These are phyloP conservation scores for Orychophragmus violaceus DNA, from an alignment of 345 rosid genomes.

Conservation along the genomic window DNA sequence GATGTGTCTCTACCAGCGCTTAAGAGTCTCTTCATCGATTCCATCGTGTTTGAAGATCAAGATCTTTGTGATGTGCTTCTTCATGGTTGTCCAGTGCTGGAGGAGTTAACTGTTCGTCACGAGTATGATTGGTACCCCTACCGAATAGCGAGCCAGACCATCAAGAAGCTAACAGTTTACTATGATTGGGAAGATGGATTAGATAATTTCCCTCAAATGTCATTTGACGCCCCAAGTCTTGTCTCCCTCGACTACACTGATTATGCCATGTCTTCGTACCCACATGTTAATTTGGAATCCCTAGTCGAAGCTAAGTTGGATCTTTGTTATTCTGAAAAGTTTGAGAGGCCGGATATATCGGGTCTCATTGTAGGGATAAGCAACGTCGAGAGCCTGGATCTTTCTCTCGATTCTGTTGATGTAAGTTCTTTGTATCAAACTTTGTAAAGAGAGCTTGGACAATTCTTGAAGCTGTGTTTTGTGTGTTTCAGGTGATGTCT, in stretches of 20 bases:
- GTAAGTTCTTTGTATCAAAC: not conserved
- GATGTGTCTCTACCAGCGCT: conserved; percentile 3
- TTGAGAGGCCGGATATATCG: not conserved
- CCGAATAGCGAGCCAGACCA: not conserved
- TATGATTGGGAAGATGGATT: not conserved
- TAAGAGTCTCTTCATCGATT: not conserved
- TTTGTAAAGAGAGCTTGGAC: not conserved
- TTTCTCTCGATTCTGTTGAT: not conserved
- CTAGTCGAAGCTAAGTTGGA: conserved; percentile 3
- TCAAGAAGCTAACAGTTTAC: not conserved
- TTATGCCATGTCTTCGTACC: not conserved
- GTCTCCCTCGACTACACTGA: not conserved
- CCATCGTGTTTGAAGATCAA: not conserved
- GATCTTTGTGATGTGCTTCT: not conserved
- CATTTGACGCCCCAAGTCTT: not conserved
- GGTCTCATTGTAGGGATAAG: not conserved
- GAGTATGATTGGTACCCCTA: not conserved
- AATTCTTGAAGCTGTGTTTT: not conserved
- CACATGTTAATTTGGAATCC: not conserved
- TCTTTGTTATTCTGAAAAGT: not conserved
- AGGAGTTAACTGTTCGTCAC: not conserved
- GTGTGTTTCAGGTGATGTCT: conserved; percentile 10
- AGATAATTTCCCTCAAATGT: accelerated
- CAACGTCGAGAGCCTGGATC: not conserved
- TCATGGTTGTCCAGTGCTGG: not conserved